Evolutionary conservation across 345 rosid genomes (phyloP).

Genomic region (Sonneratia alba): DNA sequence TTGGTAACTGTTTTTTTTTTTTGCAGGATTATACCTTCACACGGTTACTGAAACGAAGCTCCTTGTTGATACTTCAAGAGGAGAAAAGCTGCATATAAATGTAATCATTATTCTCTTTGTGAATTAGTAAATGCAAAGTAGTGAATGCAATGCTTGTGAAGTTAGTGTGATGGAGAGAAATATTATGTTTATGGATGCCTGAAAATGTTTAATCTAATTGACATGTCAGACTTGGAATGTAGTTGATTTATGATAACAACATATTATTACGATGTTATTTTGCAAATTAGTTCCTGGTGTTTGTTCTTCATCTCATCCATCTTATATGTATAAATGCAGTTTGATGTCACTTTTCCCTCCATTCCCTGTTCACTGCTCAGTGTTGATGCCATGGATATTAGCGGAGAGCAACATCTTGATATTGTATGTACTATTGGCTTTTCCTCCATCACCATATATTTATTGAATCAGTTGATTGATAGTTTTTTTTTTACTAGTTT

Average conservation of each 20-base stretch:
- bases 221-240: too few species aligned
- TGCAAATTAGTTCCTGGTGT: not conserved
- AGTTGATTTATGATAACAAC: not conserved
- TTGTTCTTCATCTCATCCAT: not conserved
- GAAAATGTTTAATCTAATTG: too few species aligned
- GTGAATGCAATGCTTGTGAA: not conserved
- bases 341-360: slow-evolving; percentile 57
- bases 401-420: slow-evolving; percentile 66
- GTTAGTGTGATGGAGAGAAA: not conserved
- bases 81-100: slow-evolving; percentile 50
- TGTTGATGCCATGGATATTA: slow-evolving; percentile 68
- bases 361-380: slow-evolving; percentile 57
- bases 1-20: not conserved
- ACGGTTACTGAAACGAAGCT: slow-evolving; percentile 51
- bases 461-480: not conserved
- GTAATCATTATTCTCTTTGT: slow-evolving; percentile 19
- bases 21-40: slow-evolving; percentile 46
- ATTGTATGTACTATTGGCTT: slow-evolving; percentile 33
- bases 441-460: not conserved
- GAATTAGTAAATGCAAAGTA: not conserved
- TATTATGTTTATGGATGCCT: too few species aligned
- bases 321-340: slow-evolving; percentile 27
- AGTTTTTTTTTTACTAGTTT: not conserved
- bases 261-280: not conserved
- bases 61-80: slow-evolving; percentile 61